A percentile compares a stretch with the other conserved stretches of the same genome.
Conservation (phyloP, 2,329 filamentous ascomycete genomes). For the Didymella glomerata region DNA sequence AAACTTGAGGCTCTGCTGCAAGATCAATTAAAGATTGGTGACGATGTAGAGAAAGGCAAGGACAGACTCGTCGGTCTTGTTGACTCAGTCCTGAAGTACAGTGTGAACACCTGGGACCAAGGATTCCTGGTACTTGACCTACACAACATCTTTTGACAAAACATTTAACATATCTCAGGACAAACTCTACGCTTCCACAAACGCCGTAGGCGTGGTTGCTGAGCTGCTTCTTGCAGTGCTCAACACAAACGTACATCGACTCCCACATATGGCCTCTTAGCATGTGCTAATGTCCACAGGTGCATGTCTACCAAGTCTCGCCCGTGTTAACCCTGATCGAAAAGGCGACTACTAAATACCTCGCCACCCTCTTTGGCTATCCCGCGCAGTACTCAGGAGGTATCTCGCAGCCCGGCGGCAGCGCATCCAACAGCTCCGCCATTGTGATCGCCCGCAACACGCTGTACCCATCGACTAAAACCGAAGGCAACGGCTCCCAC, state of each 20-base stretch:
- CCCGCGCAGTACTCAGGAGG: slow-evolving; percentile 68
- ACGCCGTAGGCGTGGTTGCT: slow-evolving; percentile 82
- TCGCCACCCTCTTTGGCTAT: slow-evolving; percentile 73
- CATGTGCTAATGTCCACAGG: slow-evolving; percentile 50
- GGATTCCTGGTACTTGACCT: slow-evolving; percentile 71
- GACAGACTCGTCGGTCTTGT: slow-evolving; percentile 61
- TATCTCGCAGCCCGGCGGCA: slow-evolving; percentile 80
- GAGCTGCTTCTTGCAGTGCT: slow-evolving; percentile 85
- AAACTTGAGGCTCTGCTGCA: slow-evolving; percentile 53
- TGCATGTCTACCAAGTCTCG: slow-evolving; percentile 93
- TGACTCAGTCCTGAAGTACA: slow-evolving; percentile 77
- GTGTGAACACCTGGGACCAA: slow-evolving; percentile 98
- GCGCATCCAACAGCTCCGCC: slow-evolving; percentile 83
- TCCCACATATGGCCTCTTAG: not conserved
- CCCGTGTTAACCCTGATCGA: slow-evolving; percentile 88
- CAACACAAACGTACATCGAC: slow-evolving; percentile 79
- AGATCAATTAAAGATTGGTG: slow-evolving; percentile 47
- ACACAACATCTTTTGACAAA: not conserved
- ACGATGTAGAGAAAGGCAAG: slow-evolving; percentile 51
- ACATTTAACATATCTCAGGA: slow-evolving; percentile 57
- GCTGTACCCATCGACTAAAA: slow-evolving; percentile 81
- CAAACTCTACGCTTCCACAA: slow-evolving; percentile 91
- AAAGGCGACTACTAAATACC: slow-evolving; percentile 76
- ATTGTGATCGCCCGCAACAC: slow-evolving; percentile 89
- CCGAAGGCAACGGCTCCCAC: slow-evolving; percentile 68